phyloP scores from a whole-genome alignment of 768 basidiomycete species.

The Boletus pseudopeckii region DNA sequence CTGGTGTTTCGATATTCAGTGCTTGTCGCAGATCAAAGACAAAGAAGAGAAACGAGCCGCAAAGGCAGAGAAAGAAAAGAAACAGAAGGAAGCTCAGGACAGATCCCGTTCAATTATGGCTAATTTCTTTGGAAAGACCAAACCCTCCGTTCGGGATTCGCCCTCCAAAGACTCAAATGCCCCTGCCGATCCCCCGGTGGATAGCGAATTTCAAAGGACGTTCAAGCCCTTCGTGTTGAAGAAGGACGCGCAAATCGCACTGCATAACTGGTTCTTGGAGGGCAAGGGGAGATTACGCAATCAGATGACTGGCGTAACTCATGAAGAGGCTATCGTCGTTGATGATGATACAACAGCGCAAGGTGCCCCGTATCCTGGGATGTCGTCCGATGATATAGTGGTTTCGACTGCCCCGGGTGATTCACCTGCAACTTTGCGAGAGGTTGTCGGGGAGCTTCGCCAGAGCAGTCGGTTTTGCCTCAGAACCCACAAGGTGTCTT shows the following conservation, averaged over 20 bases:
- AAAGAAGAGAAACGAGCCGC: slow-evolving; percentile 63
- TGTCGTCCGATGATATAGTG: not conserved
- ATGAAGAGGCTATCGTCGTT: slow-evolving; percentile 56
- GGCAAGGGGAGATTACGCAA: slow-evolving; percentile 25
- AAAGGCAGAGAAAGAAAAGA: slow-evolving; percentile 69
- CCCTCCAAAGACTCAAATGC: slow-evolving; percentile 26
- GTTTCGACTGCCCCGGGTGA: not conserved
- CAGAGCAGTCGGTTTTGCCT: slow-evolving; percentile 19
- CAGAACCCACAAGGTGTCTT: slow-evolving; percentile 14
- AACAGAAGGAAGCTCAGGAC: slow-evolving; percentile 62
- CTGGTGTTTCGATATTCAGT: slow-evolving; percentile 3
- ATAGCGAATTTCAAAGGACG: slow-evolving; percentile 65
- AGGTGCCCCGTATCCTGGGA: not conserved
- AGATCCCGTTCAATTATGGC: slow-evolving; percentile 76
- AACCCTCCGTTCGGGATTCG: slow-evolving; percentile 28
- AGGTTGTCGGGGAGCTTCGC: slow-evolving; percentile 32
- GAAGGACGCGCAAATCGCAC: slow-evolving; percentile 70
- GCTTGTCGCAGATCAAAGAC: slow-evolving; percentile 56
- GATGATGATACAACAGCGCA: slow-evolving; percentile 38
- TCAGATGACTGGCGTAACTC: slow-evolving; percentile 20
- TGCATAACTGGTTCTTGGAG: slow-evolving; percentile 63
- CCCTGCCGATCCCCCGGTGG: slow-evolving; percentile 33
- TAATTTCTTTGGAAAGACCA: slow-evolving; percentile 72
- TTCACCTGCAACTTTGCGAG: slow-evolving; percentile 12
- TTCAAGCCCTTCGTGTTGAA: slow-evolving; percentile 82